Evolutionary conservation across 768 basidiomycete species (phyloP).

Genomic region (Termitomyces eurrhizus): DNA sequence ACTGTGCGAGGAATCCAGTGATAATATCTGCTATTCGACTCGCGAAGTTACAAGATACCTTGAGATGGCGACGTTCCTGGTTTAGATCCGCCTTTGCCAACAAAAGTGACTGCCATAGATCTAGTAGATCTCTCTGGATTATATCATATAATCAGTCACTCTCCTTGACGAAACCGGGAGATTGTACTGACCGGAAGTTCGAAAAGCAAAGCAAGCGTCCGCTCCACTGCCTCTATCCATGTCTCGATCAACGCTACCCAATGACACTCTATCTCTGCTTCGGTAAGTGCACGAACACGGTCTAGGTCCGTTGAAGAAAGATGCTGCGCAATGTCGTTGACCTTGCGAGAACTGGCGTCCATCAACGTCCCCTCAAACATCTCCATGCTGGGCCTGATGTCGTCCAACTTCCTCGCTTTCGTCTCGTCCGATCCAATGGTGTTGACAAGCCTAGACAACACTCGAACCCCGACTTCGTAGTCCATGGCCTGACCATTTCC

Average conservation of each 20-base stretch:
- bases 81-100: conserved; percentile 43
- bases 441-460: conserved; percentile 34
- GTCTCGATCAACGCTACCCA: conserved; percentile 34
- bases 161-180: neutral
- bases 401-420: conserved; percentile 2
- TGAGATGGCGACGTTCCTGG: conserved; percentile 32
- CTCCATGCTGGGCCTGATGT: conserved; percentile 24
- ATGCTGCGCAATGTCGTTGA: conserved; percentile 24
- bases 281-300: conserved; percentile 29
- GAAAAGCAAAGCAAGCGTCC: conserved; percentile 11
- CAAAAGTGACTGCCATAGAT: conserved; percentile 56
- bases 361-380: conserved; percentile 47
- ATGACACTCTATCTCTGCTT: conserved; percentile 33
- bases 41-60: conserved; percentile 30
- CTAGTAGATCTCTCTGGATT: conserved; percentile 34
- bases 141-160: neutral
- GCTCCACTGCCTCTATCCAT: conserved; percentile 30
- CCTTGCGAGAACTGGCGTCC: conserved; percentile 18
- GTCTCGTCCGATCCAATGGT: conserved; percentile 20
- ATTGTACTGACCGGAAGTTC: conserved; percentile 20
- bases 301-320: conserved; percentile 21
- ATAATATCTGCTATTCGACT: conserved; percentile 31
- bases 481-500: conserved; percentile 19
- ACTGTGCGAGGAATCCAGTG: conserved; percentile 27
- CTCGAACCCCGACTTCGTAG: conserved; percentile 26